phyloP scores from a whole-genome alignment of 495 filamentous ascomycete species.

The Aspergillus cristatus region DNA sequence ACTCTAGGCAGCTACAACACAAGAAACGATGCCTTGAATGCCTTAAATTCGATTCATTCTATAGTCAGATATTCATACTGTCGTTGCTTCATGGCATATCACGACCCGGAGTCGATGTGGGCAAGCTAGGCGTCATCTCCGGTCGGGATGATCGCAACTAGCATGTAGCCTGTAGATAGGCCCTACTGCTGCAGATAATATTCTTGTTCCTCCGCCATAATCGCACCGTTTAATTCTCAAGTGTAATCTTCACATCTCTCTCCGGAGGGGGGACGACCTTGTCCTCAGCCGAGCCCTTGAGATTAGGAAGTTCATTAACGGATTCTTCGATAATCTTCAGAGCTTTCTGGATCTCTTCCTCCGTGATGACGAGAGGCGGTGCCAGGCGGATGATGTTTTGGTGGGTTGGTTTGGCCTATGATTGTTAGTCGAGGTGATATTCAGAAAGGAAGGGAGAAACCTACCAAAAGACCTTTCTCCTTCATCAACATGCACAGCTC shows the following conservation, averaged over 20 bases:
- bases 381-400: constrained; percentile 78
- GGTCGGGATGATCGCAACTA: too few species aligned
- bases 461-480: constrained; percentile 86
- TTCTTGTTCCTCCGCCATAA: too few species aligned
- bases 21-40: too few species aligned
- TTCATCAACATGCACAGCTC: constrained; percentile 94
- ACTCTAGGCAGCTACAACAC: too few species aligned
- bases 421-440: constrained; percentile 17
- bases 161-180: too few species aligned
- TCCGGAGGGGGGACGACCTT: constrained; percentile 37
- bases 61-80: too few species aligned
- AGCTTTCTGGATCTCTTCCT: constrained; percentile 41
- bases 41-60: too few species aligned
- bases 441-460: constrained; percentile 11
- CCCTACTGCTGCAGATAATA: too few species aligned
- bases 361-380: constrained; percentile 48
- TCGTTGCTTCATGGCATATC: too few species aligned
- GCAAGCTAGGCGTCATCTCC: too few species aligned
- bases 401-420: constrained; percentile 93
- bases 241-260: constrained; percentile 41
- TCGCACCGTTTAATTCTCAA: constrained; percentile 34
- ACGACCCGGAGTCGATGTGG: too few species aligned
- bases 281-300: constrained; percentile 39
- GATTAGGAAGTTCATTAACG: constrained; percentile 38
- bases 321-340: constrained; percentile 41